Conservation (phyloP, 768 basidiomycete species). For the Leccinum imitatum region DNA sequence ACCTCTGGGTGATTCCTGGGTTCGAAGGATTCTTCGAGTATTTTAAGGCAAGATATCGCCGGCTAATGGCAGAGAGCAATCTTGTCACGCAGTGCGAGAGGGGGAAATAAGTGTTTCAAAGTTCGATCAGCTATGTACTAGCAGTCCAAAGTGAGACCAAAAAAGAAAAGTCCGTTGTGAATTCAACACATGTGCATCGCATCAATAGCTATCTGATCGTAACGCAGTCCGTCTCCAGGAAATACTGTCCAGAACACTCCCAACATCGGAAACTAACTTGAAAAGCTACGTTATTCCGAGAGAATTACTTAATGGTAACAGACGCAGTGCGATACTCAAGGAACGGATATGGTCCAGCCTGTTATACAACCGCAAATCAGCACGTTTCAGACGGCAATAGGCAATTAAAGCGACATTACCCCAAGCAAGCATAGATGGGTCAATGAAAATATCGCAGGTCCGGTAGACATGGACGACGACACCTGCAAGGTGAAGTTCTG, state of each 20-base stretch:
- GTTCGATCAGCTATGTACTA: background rate
- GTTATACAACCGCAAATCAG: background rate
- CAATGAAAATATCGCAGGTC: constrained; percentile 31
- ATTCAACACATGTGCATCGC: background rate
- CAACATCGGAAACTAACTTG: background rate
- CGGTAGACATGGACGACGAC: background rate
- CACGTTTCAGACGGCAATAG: background rate
- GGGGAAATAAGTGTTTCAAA: background rate
- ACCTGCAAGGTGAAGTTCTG: constrained; percentile 31
- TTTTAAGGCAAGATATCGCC: no score
- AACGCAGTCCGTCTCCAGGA: background rate
- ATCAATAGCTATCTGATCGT: no score
- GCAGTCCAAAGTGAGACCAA: background rate
- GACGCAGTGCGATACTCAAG: constrained; percentile 30
- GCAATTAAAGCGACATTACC: constrained; percentile 12
- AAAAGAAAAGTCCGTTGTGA: background rate
- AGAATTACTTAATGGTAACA: background rate
- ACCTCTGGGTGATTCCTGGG: background rate
- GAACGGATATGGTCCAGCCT: constrained; percentile 27
- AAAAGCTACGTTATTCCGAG: background rate
- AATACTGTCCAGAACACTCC: background rate
- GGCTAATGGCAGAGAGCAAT: background rate
- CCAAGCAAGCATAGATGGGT: constrained; percentile 32
- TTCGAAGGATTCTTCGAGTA: background rate
- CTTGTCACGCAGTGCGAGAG: background rate